Evolutionary conservation across 805 yeast species (phyloP).

Genomic region (Metschnikowia drakensbergensis): DNA sequence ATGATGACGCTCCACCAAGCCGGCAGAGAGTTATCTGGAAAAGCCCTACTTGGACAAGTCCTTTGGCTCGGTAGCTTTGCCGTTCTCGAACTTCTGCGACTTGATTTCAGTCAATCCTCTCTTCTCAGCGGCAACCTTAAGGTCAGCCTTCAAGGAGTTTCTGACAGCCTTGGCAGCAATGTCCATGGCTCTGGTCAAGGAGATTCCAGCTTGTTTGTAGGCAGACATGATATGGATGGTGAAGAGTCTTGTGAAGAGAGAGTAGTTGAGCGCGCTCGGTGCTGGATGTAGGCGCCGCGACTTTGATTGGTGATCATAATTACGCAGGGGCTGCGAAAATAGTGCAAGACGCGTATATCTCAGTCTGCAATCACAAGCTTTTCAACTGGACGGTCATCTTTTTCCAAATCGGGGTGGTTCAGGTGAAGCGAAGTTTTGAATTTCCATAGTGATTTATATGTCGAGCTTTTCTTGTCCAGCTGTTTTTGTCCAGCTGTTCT

Average conservation of each 20-base stretch:
- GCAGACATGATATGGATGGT: constrained; percentile 33
- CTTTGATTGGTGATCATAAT: constrained; percentile 18
- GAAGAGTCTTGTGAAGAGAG: constrained; percentile 4
- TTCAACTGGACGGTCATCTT: background rate
- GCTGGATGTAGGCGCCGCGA: constrained; percentile 9
- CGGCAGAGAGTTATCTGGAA: background rate
- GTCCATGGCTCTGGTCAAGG: constrained; percentile 83
- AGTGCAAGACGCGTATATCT: constrained; percentile 5
- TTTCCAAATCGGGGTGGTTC: background rate
- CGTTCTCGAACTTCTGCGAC: constrained; percentile 68
- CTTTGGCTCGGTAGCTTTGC: constrained; percentile 46
- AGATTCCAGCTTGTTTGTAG: constrained; percentile 47
- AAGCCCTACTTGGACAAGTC: constrained; percentile 28
- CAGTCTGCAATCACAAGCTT: background rate
- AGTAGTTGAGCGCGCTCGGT: constrained; percentile 10
- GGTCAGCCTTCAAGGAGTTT: constrained; percentile 81
- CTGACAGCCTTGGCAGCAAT: constrained; percentile 88
- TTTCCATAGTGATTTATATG: too few relatives aligned
- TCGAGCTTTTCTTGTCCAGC: too few relatives aligned
- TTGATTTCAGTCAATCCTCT: constrained; percentile 74
- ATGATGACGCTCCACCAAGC: background rate
- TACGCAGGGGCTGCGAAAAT: constrained; percentile 6
- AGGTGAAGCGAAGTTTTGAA: too few relatives aligned
- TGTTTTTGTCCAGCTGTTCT: too few relatives aligned
- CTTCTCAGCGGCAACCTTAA: constrained; percentile 65